Base-by-base conservation (phyloP, 2,329 filamentous ascomycete species). In the Fonsecaea monophora region DNA sequence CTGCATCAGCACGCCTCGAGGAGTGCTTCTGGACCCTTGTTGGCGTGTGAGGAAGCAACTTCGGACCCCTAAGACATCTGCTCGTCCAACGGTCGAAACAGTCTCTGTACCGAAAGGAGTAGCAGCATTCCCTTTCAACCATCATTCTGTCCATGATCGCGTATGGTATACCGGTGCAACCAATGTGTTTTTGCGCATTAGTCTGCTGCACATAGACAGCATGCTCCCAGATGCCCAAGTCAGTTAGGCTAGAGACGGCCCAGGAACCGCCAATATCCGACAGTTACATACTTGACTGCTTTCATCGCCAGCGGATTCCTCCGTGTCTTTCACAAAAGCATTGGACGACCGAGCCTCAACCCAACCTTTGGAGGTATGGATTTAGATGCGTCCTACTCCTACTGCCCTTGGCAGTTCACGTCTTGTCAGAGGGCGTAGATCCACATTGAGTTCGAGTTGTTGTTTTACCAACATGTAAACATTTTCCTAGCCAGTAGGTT, bases 191-290 rank as follows among this genome's bases (percentile, higher is more conserved):
- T 50, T 12, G 21, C 10, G n/a, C 21, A 12, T 25, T 50, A 13
- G 45, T 50, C 21, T 50, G 45, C 8, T 4, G 45, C 45, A 13
- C 9, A 25, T 50, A 12, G 10, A 21, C 53, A 21, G 30, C 32
- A 42, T 40, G n/a, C 59, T 34, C 7, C 40, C n/a, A 32, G 42
- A n/a, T 63, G 12, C 38, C 37, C n/a, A 35, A 34, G 53, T n/a
- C 13, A 21, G n/a, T 60, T 40, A 38, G 13, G 21, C 45, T 15
- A 21, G n/a, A 35, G 15, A 21, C 30, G 30, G 30, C 38, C 18
- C 0, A 5, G 9, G 35, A 18, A 53, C n/a, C 67, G 67, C 67
- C 21, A 59, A 69, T 65, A 57, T 69, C 68, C 68, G 65, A 38
- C 55, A 8, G 58, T 13, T 38, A 45, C 30, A 40, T 10, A 15